Conservation (phyloP, 2,329 filamentous ascomycete species). For the Erysiphe pisi region DNA sequence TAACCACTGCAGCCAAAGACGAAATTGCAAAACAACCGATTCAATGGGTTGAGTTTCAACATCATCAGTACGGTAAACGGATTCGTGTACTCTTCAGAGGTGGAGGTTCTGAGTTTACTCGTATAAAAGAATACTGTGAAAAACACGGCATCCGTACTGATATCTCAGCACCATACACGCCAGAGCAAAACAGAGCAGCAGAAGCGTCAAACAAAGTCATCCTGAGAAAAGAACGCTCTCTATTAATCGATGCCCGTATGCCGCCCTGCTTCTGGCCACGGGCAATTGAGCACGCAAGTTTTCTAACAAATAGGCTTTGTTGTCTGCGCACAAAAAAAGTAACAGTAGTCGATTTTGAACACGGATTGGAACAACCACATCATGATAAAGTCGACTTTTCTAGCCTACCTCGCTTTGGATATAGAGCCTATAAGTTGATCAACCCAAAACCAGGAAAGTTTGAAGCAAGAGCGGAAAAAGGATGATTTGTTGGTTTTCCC, state of each 20-base stretch:
- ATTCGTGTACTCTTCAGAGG: not conserved
- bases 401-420: not conserved
- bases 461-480: not conserved
- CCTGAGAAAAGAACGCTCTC: not conserved
- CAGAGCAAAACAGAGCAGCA: not conserved
- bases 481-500: not conserved
- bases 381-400: not conserved
- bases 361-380: not conserved
- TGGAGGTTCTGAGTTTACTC: not conserved
- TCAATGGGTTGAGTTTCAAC: not conserved
- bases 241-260: not conserved
- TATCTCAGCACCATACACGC: not conserved
- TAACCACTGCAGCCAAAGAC: not conserved
- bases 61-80: conserved; percentile 13
- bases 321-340: not conserved
- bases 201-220: not conserved
- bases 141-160: not conserved
- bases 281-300: not conserved
- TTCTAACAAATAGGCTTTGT: not conserved
- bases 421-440: not conserved
- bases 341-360: not conserved
- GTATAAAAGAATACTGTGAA: not conserved
- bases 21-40: conserved; percentile 4
- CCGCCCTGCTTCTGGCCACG: not conserved
- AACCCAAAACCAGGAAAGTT: not conserved